A percentile compares a stretch with the other conserved stretches of the same genome.
phyloP scores from a whole-genome alignment of 257 asterid species.

The Przewalskia tangutica region DNA sequence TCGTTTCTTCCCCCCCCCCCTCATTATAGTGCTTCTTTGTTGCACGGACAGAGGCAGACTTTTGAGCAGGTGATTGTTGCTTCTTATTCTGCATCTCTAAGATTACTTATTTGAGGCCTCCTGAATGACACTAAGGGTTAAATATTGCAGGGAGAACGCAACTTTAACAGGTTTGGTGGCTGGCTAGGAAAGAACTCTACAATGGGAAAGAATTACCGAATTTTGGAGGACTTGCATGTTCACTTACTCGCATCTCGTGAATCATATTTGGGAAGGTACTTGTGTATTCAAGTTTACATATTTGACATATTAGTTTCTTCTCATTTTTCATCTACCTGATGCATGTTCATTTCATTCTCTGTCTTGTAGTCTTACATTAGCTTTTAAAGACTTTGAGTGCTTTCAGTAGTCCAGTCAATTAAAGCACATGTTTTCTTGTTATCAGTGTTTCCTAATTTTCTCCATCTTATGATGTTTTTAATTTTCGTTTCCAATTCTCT shows the following conservation, averaged over 20 bases:
- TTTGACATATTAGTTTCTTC: neutral
- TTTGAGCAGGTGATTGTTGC: slow-evolving; percentile 67
- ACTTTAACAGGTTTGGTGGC: slow-evolving; percentile 93
- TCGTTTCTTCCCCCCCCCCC: neutral
- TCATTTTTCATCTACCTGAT: neutral
- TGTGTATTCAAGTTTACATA: neutral
- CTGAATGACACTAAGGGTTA: neutral
- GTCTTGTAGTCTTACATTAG: neutral
- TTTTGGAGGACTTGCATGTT: slow-evolving; percentile 84
- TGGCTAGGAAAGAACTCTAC: slow-evolving; percentile 99
- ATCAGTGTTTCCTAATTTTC: neutral
- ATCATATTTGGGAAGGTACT: slow-evolving; percentile 75
- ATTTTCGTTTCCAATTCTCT: neutral
- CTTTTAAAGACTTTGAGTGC: neutral
- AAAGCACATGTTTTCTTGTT: neutral
- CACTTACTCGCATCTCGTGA: slow-evolving; percentile 88
- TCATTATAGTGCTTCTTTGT: slow-evolving; percentile 62
- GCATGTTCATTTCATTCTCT: neutral
- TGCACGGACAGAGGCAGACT: slow-evolving; percentile 81
- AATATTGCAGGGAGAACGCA: slow-evolving; percentile 76
- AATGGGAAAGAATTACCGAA: slow-evolving; percentile 70
- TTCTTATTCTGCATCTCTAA: neutral
- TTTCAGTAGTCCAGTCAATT: neutral
- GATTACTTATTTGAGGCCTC: neutral
- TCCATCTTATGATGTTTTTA: neutral